Evolutionary conservation across 2,329 filamentous ascomycete species (phyloP), one percentile per base, ranked within the genome.

Genomic region (Periconia digitata): DNA sequence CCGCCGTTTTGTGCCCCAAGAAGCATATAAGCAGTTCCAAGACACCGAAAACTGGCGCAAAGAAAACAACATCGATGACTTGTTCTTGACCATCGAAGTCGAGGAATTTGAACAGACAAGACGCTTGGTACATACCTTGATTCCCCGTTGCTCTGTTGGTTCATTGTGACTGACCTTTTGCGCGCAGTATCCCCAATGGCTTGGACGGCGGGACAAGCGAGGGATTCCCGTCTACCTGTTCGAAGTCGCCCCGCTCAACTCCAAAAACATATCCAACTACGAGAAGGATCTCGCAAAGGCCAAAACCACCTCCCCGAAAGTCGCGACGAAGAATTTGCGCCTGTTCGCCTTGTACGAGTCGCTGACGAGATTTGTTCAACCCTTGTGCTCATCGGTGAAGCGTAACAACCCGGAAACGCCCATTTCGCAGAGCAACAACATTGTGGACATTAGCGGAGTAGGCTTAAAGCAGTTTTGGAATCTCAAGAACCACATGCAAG

Each of bases 381-480:
- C 92, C 2, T 75, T 96, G 38, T 92, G 89, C 74, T 89, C 90
- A 34, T 82, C 88, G 62, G 80, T 95, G 53, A 82, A 90, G 61
- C 83, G 92, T 62, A 83, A 85, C 7, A 76, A 89, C 67, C 80
- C 86, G 3, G 83, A 86, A 55, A 91, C 89, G n/a, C 92, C 92
- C 6, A 90, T 96, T 60, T 92, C 91, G 34, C 86, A 94, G 61
- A 92, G 87, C 64, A 96, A 89, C 62, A 96, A 96, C 74, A 95
- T 97, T 60, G 91, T 96, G 49, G 92, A 97, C 70, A 90, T 97
- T 55, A 87, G 85, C 15, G 85, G 86, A 13, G 92, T 96, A 21
- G 90, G 90, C 6, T 72, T 97, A 70, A 90, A 89, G 76, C 91
- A 95, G 75, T 96, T 96, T 71, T 96, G 92, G 92, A 95, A 95